Percentiles rank a stretch among this genome's conserved stretches.
phyloP scores from a whole-genome alignment of 305 asterid genomes.

The Nicotiana rustica region DNA sequence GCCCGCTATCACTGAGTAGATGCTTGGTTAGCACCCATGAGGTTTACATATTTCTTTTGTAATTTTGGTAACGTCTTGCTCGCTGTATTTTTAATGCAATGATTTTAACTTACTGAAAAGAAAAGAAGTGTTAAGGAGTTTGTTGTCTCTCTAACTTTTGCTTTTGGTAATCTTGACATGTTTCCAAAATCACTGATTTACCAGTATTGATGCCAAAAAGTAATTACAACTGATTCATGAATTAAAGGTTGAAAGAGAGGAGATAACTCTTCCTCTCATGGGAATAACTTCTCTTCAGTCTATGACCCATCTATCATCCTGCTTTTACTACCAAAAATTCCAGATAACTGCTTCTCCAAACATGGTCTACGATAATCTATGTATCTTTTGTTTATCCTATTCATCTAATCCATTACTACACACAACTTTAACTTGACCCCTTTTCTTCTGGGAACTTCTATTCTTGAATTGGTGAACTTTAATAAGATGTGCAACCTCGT shows the following conservation, averaged over 20 bases:
- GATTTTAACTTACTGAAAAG: slow-evolving; percentile 21
- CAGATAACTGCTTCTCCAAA: not conserved
- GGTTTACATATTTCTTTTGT: not conserved
- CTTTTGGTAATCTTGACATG: slow-evolving; percentile 22
- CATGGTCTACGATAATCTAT: not conserved
- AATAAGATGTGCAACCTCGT: not conserved
- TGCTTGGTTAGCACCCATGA: slow-evolving; percentile 38
- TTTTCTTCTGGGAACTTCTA: not conserved
- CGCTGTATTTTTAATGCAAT: not conserved
- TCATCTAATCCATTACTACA: not conserved
- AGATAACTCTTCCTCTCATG: not conserved
- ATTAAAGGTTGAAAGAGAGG: slow-evolving; percentile 4
- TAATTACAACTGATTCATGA: slow-evolving; percentile 16
- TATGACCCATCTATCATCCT: not conserved
- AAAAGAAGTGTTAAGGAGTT: not conserved
- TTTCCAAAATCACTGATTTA: not conserved
- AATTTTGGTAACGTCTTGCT: not conserved
- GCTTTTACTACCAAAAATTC: not conserved
- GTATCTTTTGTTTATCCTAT: slow-evolving; percentile 14
- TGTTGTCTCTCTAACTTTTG: not conserved
- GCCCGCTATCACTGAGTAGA: not conserved
- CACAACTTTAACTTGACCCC: not conserved
- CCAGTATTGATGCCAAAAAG: not conserved
- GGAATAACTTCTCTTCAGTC: not conserved
- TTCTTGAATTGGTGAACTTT: slow-evolving; percentile 26